Percentiles rank a stretch among this genome's conserved stretches.
These are phyloP conservation scores for Perilla frutescens DNA, from an alignment of 257 asterid genomes.

Conservation along the genomic window DNA sequence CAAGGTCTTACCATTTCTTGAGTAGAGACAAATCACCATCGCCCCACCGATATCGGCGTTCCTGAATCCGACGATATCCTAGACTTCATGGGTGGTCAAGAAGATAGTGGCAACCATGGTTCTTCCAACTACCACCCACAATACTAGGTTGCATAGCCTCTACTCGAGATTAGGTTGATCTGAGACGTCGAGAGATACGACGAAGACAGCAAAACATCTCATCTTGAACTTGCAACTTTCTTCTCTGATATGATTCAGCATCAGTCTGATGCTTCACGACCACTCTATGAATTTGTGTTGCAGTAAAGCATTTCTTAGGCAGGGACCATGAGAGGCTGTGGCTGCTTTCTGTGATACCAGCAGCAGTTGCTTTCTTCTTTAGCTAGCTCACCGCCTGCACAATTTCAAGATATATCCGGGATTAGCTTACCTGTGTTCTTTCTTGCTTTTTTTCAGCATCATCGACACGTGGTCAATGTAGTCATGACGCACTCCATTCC, in stretches of 20 bases:
- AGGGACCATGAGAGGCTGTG: slow-evolving; percentile 2
- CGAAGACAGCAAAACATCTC: not conserved
- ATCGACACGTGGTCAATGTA: slow-evolving; percentile 64
- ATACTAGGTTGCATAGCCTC: not conserved
- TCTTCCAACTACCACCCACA: not conserved
- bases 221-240: slow-evolving; percentile 27
- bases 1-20: not conserved
- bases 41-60: not conserved
- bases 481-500: slow-evolving; percentile 48
- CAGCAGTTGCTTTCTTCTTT: not conserved
- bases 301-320: slow-evolving; percentile 22
- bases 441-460: slow-evolving; percentile 86
- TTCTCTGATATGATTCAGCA: slow-evolving; percentile 1
- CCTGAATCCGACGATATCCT: not conserved
- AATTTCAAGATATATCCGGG: slow-evolving; percentile 22
- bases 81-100: slow-evolving; percentile 21
- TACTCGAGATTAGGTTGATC: not conserved
- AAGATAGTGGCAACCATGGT: slow-evolving; percentile 15
- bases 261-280: slow-evolving; percentile 14
- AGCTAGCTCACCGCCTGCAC: not conserved
- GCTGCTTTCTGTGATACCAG: slow-evolving; percentile 10
- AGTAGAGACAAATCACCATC: not conserved
- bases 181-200: not conserved
- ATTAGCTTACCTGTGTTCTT: slow-evolving; percentile 53
- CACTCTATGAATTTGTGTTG: not conserved